A percentile compares a stretch with the other conserved stretches of the same genome.
These are phyloP conservation scores for Cynara cardunculus DNA, from an alignment of 129 eudicot species.

Conservation along the genomic window DNA sequence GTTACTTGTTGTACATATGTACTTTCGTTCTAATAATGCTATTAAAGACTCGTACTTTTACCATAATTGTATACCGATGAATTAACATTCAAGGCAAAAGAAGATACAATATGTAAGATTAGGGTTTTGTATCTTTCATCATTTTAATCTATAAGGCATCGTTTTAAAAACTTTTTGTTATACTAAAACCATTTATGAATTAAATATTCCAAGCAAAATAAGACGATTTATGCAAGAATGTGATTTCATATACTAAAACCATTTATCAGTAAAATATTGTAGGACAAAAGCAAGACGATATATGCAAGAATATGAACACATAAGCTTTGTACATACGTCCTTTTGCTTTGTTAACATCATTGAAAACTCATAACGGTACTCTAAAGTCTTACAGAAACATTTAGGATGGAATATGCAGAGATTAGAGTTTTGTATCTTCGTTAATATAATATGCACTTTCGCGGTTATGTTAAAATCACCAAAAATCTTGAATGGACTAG, in stretches of 20 bases:
- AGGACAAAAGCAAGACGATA: not conserved
- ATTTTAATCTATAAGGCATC: not conserved
- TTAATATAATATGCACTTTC: not conserved
- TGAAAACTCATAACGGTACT: not conserved
- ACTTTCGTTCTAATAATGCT: not conserved
- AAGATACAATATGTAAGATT: not conserved
- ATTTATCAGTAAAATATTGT: not conserved
- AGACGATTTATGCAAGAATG: not conserved
- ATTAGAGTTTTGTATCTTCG: not conserved
- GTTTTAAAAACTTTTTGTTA: not conserved
- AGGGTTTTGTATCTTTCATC: not conserved
- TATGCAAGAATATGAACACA: not conserved
- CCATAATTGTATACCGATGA: not conserved
- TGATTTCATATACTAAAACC: not conserved
- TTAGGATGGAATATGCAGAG: not conserved
- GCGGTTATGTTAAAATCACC: not conserved
- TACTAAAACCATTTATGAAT: not conserved
- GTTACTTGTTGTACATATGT: constrained; percentile 7
- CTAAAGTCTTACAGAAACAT: no score
- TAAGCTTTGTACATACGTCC: not conserved
- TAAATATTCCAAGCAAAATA: not conserved
- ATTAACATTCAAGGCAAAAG: not conserved
- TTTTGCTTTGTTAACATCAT: not conserved
- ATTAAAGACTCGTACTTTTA: constrained; percentile 12
- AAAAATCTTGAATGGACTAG: not conserved